These are phyloP conservation scores for Fereydounia khargensis DNA, from an alignment of 1,284 basidiomycete genomes.

Conservation along the genomic window DNA sequence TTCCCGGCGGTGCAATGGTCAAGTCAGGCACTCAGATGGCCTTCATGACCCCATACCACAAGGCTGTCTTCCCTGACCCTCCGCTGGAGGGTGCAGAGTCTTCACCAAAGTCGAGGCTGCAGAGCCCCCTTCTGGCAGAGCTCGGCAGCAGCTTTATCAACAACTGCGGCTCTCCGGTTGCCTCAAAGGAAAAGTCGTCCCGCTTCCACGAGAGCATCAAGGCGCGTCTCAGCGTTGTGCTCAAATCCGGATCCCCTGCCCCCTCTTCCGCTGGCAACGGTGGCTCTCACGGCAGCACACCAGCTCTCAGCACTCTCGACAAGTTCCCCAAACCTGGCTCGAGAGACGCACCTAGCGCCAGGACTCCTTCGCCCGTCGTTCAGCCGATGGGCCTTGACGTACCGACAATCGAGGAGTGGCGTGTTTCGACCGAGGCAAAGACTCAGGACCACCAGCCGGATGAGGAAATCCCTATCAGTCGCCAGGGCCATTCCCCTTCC, in stretches of 20 bases:
- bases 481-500: too few relatives aligned
- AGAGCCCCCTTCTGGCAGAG: conserved; percentile 26
- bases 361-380: too few relatives aligned
- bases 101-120: not conserved
- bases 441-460: conserved; percentile 1
- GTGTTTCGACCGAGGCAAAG: too few relatives aligned
- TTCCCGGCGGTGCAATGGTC: too few relatives aligned
- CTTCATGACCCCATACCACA: conserved; percentile 31
- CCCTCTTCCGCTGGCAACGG: conserved; percentile 6
- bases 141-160: conserved; percentile 17
- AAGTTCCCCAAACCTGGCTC: conserved; percentile 21
- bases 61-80: conserved; percentile 23
- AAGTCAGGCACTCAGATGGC: conserved; percentile 11
- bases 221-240: conserved; percentile 21
- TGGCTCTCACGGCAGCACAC: conserved; percentile 11
- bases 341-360: too few relatives aligned
- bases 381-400: too few relatives aligned
- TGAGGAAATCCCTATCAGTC: not conserved
- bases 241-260: conserved; percentile 29
- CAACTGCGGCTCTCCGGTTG: conserved; percentile 14
- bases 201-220: conserved; percentile 21
- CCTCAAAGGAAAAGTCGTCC: conserved; percentile 17
- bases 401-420: too few relatives aligned
- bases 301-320: conserved; percentile 15
- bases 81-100: not conserved